Percentiles rank a stretch among this genome's conserved stretches.
phyloP scores from a whole-genome alignment of 139 green algal genomes.

The Zygnema circumcarinatum region DNA sequence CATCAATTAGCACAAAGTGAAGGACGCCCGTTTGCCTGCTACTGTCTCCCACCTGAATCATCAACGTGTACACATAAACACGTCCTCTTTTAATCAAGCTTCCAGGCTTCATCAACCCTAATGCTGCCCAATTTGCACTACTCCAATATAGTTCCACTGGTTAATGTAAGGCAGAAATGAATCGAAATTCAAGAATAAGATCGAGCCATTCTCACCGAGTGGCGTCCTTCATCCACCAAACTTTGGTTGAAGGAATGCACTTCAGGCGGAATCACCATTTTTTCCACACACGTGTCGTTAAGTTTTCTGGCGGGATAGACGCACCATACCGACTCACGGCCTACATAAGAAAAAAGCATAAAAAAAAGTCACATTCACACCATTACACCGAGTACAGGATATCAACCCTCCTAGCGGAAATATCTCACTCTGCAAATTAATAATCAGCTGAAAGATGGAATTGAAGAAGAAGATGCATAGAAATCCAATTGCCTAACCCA shows the following conservation, averaged over 20 bases:
- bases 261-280: constrained; percentile 1
- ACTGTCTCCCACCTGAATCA: neutral
- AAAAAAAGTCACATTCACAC: neutral
- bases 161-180: too few species aligned
- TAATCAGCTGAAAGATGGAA: too few species aligned
- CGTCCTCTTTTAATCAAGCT: neutral
- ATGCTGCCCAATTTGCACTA: neutral
- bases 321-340: constrained; percentile 24
- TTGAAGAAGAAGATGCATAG: too few species aligned
- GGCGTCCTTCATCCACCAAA: too few species aligned
- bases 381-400: neutral
- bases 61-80: too few species aligned
- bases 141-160: neutral
- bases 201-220: too few species aligned
- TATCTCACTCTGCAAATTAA: too few species aligned
- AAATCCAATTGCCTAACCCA: too few species aligned
- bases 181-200: too few species aligned
- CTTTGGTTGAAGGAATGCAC: too few species aligned
- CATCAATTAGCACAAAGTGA: constrained; percentile 59
- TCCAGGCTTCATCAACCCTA: neutral
- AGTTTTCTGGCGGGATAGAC: constrained; percentile 22
- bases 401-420: too few species aligned
- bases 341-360: constrained; percentile 22
- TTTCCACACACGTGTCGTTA: neutral
- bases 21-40: constrained; percentile 16